These are phyloP conservation scores for Rhododendron molle DNA, from an alignment of 148 eudicot genomes.

Conservation along the genomic window DNA sequence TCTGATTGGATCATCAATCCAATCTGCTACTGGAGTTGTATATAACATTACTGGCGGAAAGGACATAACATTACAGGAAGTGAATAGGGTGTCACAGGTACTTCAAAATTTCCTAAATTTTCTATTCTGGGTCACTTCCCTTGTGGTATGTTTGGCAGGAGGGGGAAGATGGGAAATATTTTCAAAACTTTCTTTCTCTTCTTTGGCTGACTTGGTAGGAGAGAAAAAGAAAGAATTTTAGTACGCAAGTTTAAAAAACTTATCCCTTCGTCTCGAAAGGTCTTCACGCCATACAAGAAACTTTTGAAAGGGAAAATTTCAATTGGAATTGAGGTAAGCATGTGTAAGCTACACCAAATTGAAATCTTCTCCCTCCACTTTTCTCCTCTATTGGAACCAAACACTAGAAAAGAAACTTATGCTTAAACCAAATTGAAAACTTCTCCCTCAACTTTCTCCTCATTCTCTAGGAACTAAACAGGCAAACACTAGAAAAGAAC, in stretches of 20 bases:
- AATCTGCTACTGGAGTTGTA: slow-evolving; percentile 97
- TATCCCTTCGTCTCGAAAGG: neutral
- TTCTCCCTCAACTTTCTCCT: neutral
- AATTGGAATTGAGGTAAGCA: neutral
- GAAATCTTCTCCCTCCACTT: neutral
- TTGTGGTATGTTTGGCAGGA: neutral
- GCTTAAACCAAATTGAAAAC: neutral
- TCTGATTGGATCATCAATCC: slow-evolving; percentile 93
- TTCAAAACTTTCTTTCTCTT: neutral
- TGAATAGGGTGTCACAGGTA: slow-evolving; percentile 98
- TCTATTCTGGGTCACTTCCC: neutral
- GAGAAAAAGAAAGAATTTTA: neutral
- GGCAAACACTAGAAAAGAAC: neutral
- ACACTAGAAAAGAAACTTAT: neutral
- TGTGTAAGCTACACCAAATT: neutral
- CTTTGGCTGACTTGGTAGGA: neutral
- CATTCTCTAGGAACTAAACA: neutral
- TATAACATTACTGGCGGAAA: slow-evolving; percentile 98
- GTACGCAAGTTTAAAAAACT: neutral
- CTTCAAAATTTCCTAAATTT: neutral
- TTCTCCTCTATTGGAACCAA: neutral
- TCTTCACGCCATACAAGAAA: neutral
- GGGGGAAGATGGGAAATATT: neutral
- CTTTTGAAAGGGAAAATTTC: neutral
- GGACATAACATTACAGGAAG: slow-evolving; percentile 96